Percentiles rank a stretch among this genome's conserved stretches.
phyloP scores from a whole-genome alignment of 2,329 filamentous ascomycete genomes.

The Penicillium sp. region DNA sequence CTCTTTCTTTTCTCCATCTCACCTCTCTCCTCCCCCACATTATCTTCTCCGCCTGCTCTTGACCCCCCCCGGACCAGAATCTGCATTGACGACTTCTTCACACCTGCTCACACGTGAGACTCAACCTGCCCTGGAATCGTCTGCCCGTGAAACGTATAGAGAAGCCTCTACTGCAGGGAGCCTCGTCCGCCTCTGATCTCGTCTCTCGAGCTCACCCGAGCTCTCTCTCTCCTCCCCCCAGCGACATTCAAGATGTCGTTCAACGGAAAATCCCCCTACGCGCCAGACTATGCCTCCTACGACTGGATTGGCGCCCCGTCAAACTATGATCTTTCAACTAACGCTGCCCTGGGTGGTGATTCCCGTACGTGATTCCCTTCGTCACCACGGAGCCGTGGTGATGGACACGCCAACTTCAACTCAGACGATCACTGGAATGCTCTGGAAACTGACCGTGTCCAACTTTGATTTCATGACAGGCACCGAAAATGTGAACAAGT shows the following conservation, averaged over 20 bases:
- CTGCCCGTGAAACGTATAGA: background rate
- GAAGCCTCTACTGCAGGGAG: too few species aligned
- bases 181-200: background rate
- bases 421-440: background rate
- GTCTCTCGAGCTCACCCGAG: conserved; percentile 6
- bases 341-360: conserved; percentile 64
- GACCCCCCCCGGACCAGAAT: too few species aligned
- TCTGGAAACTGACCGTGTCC: conserved; percentile 6
- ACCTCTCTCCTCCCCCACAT: background rate
- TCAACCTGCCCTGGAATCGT: background rate
- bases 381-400: too few species aligned
- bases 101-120: too few species aligned
- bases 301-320: conserved; percentile 45
- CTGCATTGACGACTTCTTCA: too few species aligned
- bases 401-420: background rate
- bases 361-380: conserved; percentile 56
- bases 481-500: conserved; percentile 87
- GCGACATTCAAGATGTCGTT: conserved; percentile 22
- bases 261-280: conserved; percentile 26
- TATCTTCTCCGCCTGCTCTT: background rate
- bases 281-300: conserved; percentile 44
- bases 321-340: conserved; percentile 41
- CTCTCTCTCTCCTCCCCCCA: background rate
- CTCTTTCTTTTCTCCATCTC: conserved; percentile 7
- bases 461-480: conserved; percentile 44